Percentiles rank a stretch among this genome's conserved stretches.
Conservation (phyloP, 805 yeast genomes). For the Grigorovia yakushimaensis region DNA sequence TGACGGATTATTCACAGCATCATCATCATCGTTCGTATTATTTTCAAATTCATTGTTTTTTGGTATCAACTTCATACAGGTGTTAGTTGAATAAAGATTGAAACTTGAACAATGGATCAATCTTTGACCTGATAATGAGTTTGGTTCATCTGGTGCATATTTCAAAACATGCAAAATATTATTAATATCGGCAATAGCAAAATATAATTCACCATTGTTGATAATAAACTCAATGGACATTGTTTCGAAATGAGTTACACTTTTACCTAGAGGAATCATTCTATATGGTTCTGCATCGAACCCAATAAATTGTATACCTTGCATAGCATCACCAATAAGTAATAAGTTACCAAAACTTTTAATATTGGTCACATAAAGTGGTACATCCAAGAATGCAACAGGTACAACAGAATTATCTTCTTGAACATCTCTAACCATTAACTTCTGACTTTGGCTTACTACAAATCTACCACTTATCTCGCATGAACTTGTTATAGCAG, state of each 20-base stretch:
- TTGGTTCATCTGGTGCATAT: slow-evolving; percentile 88
- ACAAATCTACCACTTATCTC: slow-evolving; percentile 78
- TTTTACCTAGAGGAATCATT: slow-evolving; percentile 70
- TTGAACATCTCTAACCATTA: slow-evolving; percentile 69
- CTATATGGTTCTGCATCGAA: slow-evolving; percentile 94
- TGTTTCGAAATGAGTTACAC: slow-evolving; percentile 52
- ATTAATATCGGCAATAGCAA: slow-evolving; percentile 60
- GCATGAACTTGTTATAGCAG: slow-evolving; percentile 70
- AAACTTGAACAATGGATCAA: slow-evolving; percentile 63
- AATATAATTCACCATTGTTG: slow-evolving; percentile 56
- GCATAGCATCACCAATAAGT: slow-evolving; percentile 71
- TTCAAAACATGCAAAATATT: slow-evolving; percentile 61
- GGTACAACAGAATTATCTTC: slow-evolving; percentile 83
- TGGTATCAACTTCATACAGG: slow-evolving; percentile 40
- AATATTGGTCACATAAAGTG: slow-evolving; percentile 66
- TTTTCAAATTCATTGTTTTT: slow-evolving; percentile 29
- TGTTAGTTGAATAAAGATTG: slow-evolving; percentile 52
- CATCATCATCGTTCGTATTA: slow-evolving; percentile 5
- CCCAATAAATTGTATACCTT: slow-evolving; percentile 66
- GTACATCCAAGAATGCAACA: slow-evolving; percentile 86
- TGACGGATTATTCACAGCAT: slow-evolving; percentile 16
- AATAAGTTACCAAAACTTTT: slow-evolving; percentile 77
- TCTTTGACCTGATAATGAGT: slow-evolving; percentile 69
- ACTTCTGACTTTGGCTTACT: slow-evolving; percentile 75
- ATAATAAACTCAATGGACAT: slow-evolving; percentile 54